Base-by-base conservation (phyloP, 805 yeast genomes). In the Jamesozyma lodderae region DNA sequence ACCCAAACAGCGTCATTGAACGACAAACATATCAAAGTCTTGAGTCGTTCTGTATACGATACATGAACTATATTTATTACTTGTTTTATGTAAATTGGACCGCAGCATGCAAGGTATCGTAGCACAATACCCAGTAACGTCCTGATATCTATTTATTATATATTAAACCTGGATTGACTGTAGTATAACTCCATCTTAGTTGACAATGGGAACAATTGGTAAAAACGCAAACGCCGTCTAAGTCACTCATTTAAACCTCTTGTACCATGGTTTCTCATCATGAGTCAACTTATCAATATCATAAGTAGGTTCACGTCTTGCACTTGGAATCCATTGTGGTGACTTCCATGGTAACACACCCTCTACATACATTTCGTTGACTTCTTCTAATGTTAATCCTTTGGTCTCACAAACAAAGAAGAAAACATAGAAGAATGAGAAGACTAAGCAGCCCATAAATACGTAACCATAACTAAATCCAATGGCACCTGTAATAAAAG, bases 351-450 rank as follows among this genome's bases (percentile, higher is more conserved):
- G 65, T 37, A 53, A 46, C 33, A 60, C 60, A 46, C 58, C 60
- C 29, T 60, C 54, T 51, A 72, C 78, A 59, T 81, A 86, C 47
- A 77, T 60, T 52, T 72, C 78, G 59, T 81, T 86, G 47, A 82
- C 82, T 61, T 82, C 84, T 62, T 82, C 92, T 58, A 83, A 71
- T 34, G 81, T 70, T 53, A 81, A 71, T 44, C 90, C 92, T 13
- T 31, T 31, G 10, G 33, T 31, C 20, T 31, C 33, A 20, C 33
- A 31, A 11, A 31, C 33, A 16, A 31, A 31, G 16, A 31, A 31
- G 17, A 19, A 31, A 9, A 31, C 33, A n/a, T 31, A 31, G n/a
- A 31, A 31, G 17, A 11, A 31, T 20, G 33, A 31, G 17, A 31
- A 31, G n/a, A 31, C 21, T 20, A 31, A 31, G n/a, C 33, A 17